These are phyloP conservation scores for carrot (Daucus carota) DNA, from an alignment of 129 eudicot species.

Conservation along the genomic window DH1_v3.0 NC_030385.2:26527501-26528000, in stretches of 20 bases:
- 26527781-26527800: too few relatives aligned
- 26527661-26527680: too few relatives aligned
- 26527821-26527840: too few relatives aligned
- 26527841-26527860: too few relatives aligned
- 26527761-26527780: too few relatives aligned
- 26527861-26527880: too few relatives aligned
- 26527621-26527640: too few relatives aligned
- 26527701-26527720: background rate
- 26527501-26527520: slow-evolving; percentile 3
- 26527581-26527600: background rate
- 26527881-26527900: too few relatives aligned
- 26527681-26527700: too few relatives aligned
- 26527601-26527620: background rate
- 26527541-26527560: background rate
- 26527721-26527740: too few relatives aligned
- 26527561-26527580: background rate
- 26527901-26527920: background rate
- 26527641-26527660: background rate
- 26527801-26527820: too few relatives aligned
- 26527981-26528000: background rate
- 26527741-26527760: too few relatives aligned
- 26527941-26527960: background rate
- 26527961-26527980: background rate
- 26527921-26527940: background rate
- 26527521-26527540: background rate